phyloP scores from a whole-genome alignment of 306 rosid genomes.

The Coriaria nepalensis region DNA sequence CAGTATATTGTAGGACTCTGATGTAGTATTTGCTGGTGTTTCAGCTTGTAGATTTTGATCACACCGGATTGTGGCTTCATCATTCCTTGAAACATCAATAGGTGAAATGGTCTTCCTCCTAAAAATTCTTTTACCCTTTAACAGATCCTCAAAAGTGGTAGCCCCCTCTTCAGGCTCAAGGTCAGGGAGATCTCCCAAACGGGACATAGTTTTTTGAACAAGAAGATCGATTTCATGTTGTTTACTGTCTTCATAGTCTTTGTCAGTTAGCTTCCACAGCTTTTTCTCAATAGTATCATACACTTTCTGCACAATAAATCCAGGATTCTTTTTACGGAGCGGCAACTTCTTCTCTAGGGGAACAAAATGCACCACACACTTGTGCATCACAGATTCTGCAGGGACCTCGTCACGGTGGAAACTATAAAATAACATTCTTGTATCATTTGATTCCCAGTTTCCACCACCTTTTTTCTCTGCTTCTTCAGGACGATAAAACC shows the following conservation, averaged over 20 bases:
- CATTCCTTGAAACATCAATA: no score
- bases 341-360: constrained; percentile 82
- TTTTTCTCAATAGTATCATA: constrained; percentile 82
- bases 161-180: constrained; percentile 47
- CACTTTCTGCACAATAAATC: constrained; percentile 84
- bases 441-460: constrained; percentile 82
- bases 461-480: constrained; percentile 81
- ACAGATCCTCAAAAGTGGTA: constrained; percentile 45
- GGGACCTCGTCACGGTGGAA: constrained; percentile 94
- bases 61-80: no score
- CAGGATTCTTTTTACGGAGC: constrained; percentile 74
- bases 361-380: constrained; percentile 82
- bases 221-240: constrained; percentile 79
- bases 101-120: constrained; percentile 52
- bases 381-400: constrained; percentile 95
- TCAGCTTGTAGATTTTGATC: no score
- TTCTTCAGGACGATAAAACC: constrained; percentile 98
- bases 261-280: constrained; percentile 86
- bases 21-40: no score
- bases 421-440: constrained; percentile 89
- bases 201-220: constrained; percentile 61
- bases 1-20: no score
- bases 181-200: constrained; percentile 63
- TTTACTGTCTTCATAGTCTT: constrained; percentile 67
- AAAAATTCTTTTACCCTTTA: constrained; percentile 42